These are phyloP conservation scores for Conidiobolus incongruus DNA, from an alignment of 371 early-diverging fungal species.

Conservation along the genomic window DNA sequence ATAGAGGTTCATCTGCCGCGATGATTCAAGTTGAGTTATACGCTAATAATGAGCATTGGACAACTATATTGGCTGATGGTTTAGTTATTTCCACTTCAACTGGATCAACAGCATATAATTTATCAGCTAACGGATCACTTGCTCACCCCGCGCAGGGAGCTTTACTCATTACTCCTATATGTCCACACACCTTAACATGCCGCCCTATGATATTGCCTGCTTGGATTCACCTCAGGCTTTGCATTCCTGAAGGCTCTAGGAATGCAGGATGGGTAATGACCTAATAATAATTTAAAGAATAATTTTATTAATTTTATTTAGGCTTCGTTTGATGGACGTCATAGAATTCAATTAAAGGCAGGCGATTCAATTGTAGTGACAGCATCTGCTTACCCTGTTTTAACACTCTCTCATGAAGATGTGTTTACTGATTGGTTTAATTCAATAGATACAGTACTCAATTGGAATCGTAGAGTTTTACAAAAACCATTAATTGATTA, in stretches of 20 bases:
- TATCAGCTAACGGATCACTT: conserved; percentile 77
- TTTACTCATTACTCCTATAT: conserved; percentile 79
- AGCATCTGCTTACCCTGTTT: conserved; percentile 59
- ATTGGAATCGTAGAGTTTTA: conserved; percentile 56
- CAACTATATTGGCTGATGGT: conserved; percentile 74
- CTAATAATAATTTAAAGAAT: no score
- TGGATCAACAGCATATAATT: conserved; percentile 82
- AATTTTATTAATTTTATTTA: no score
- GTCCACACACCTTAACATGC: conserved; percentile 82
- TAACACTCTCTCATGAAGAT: conserved; percentile 55
- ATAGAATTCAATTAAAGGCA: conserved; percentile 54
- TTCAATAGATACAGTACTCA: conserved; percentile 41
- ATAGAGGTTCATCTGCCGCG: conserved; percentile 69
- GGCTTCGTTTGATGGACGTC: conserved; percentile 82
- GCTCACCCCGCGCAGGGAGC: conserved; percentile 81
- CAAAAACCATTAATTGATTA: conserved; percentile 59
- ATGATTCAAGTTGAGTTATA: conserved; percentile 73
- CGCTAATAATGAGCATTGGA: conserved; percentile 60
- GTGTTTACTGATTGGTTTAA: conserved; percentile 67
- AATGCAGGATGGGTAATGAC: conserved; percentile 45
- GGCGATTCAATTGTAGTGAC: conserved; percentile 81
- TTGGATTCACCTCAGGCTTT: conserved; percentile 45
- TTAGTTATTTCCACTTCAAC: conserved; percentile 80
- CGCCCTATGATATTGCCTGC: conserved; percentile 84
- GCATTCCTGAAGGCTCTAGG: conserved; percentile 38